Conservation (phyloP, 1,284 basidiomycete species). For the Ceratobasidium sp. region DNA sequence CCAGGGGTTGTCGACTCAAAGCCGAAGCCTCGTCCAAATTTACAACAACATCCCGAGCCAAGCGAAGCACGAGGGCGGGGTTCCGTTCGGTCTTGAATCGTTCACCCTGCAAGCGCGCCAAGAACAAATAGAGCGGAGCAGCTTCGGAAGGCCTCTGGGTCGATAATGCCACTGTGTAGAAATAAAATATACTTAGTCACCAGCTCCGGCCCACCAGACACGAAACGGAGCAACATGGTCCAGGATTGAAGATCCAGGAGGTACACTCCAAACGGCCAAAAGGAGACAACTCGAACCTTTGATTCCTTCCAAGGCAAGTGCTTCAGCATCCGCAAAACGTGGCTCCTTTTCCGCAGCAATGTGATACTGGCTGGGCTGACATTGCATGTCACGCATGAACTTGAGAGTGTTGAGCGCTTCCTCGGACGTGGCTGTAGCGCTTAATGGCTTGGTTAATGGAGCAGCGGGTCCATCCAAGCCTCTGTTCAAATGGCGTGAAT, state of each 20-base stretch:
- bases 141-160: slow-evolving; percentile 29
- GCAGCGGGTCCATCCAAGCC: slow-evolving; percentile 17
- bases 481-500: slow-evolving; percentile 23
- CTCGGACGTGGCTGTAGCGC: slow-evolving; percentile 34
- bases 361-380: slow-evolving; percentile 35
- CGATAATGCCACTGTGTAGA: slow-evolving; percentile 32
- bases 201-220: not conserved
- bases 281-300: slow-evolving; percentile 38
- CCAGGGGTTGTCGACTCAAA: slow-evolving; percentile 29
- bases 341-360: slow-evolving; percentile 40
- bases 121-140: slow-evolving; percentile 35
- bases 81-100: slow-evolving; percentile 38
- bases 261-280: slow-evolving; percentile 17
- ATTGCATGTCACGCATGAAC: slow-evolving; percentile 42
- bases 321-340: slow-evolving; percentile 34
- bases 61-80: slow-evolving; percentile 29
- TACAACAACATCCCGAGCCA: slow-evolving; percentile 33
- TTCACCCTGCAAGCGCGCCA: slow-evolving; percentile 37
- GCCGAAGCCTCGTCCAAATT: slow-evolving; percentile 36
- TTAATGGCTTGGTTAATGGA: slow-evolving; percentile 17
- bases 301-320: slow-evolving; percentile 36
- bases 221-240: not conserved
- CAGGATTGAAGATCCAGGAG: slow-evolving; percentile 17
- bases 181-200: slow-evolving; percentile 32
- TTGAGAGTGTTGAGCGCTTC: slow-evolving; percentile 40